Conservation (phyloP, 2,329 filamentous ascomycete species). For the Penicillium fuscoglaucum region DNA sequence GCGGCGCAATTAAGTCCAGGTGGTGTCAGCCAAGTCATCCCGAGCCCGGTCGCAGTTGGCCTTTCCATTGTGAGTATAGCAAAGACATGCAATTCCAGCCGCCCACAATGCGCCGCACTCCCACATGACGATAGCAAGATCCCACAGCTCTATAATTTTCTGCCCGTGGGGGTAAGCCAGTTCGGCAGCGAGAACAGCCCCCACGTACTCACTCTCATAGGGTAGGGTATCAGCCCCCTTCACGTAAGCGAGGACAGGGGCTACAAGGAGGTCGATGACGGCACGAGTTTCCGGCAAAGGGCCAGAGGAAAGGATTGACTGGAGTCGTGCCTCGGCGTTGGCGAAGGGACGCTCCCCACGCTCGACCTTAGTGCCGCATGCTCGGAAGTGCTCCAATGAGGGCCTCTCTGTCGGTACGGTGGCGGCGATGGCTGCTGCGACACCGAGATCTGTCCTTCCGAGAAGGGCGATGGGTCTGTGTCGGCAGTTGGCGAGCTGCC, state of each 20-base stretch:
- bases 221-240: slow-evolving; percentile 14
- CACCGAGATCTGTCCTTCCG: slow-evolving; percentile 14
- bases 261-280: slow-evolving; percentile 11
- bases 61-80: slow-evolving; percentile 17
- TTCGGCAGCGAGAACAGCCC: slow-evolving; percentile 10
- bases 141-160: slow-evolving; percentile 17
- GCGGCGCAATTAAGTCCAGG: slow-evolving; percentile 5
- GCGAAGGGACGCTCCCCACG: slow-evolving; percentile 12
- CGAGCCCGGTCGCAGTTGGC: slow-evolving; percentile 16
- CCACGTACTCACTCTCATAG: slow-evolving; percentile 13
- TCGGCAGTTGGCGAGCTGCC: slow-evolving; percentile 18
- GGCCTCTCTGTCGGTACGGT: slow-evolving; percentile 13
- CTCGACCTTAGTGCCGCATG: slow-evolving; percentile 11
- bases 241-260: slow-evolving; percentile 13
- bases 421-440: slow-evolving; percentile 9
- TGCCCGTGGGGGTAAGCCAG: slow-evolving; percentile 14
- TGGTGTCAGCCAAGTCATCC: slow-evolving; percentile 15
- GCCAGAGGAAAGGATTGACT: slow-evolving; percentile 2
- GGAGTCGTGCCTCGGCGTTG: slow-evolving; percentile 12
- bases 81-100: slow-evolving; percentile 16
- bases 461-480: slow-evolving; percentile 14
- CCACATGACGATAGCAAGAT: slow-evolving; percentile 19
- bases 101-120: slow-evolving; percentile 16
- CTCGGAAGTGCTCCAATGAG: slow-evolving; percentile 15
- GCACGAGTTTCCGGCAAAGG: slow-evolving; percentile 10